Evolutionary conservation across 1,139 yeast genomes (phyloP), one percentile per base, ranked within the genome.

Genomic region (Pichia sp.): DNA sequence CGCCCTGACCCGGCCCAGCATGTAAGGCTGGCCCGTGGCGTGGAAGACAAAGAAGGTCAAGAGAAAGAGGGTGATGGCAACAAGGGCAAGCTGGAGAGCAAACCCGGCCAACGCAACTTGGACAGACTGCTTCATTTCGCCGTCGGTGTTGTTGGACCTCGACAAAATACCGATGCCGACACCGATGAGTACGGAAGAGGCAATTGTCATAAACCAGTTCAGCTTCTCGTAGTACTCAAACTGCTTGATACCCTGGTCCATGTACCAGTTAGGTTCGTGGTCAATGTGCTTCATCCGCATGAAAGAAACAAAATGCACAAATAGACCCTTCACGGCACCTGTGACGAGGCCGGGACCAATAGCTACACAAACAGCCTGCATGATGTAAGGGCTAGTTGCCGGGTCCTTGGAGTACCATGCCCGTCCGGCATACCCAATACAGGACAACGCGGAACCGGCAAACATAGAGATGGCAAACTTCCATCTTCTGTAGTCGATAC

Each of bases 351-450:
- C 41, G 16, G 51, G 51, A 17, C 48, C 51, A 29, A 49, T n/a
- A 5, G 47, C 47, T 14, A 49, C 30, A 31, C 51, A 49, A 30
- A 49, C 48, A 2, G 42, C 29, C 38, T 49, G 43, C 48, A 49
- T 42, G 17, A 42, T 33, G 29, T 49, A 49, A 5, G 51, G 16
- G 12, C 29, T n/a, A 6, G 16, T 7, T 5, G 9, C 29, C 6
- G 20, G 9, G 17, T 16, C 42, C 12, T 24, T 12, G 5, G 33
- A 24, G 29, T 24, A 42, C 51, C 51, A 49, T 5, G 36, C 47
- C 12, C 51, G 40, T 6, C 51, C 51, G 4, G 51, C 51, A 33
- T 49, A 49, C 12, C 51, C 51, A 17, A 49, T 8, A 31, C 20
- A 10, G 5, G 40, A 27, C n/a, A 31, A 7, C 12, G 47, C 30